Conservation (phyloP, 495 filamentous ascomycete genomes). For the Penicillium maclennaniae region DNA sequence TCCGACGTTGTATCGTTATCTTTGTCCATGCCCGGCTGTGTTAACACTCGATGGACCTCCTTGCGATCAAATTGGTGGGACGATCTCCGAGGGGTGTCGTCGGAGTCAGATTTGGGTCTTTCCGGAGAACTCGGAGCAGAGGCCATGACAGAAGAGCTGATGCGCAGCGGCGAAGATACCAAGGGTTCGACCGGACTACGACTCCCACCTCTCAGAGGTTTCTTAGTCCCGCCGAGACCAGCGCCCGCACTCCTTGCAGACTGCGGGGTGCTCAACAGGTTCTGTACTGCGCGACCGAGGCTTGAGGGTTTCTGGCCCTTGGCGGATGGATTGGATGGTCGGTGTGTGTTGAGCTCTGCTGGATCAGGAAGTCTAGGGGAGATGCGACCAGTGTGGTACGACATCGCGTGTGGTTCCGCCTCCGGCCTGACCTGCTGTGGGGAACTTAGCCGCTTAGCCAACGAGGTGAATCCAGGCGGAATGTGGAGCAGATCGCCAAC, state of each 20-base stretch:
- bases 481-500: slow-evolving; percentile 27
- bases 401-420: slow-evolving; percentile 29
- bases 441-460: slow-evolving; percentile 21
- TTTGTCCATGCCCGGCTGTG: background rate
- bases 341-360: slow-evolving; percentile 42
- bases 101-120: slow-evolving; percentile 8
- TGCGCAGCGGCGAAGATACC: slow-evolving; percentile 25
- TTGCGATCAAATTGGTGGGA: slow-evolving; percentile 18
- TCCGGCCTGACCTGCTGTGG: slow-evolving; percentile 27
- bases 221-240: slow-evolving; percentile 28
- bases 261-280: slow-evolving; percentile 25
- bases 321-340: background rate
- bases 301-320: slow-evolving; percentile 1
- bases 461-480: slow-evolving; percentile 12
- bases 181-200: slow-evolving; percentile 21
- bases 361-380: slow-evolving; percentile 55
- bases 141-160: slow-evolving; percentile 20
- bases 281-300: slow-evolving; percentile 17
- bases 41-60: slow-evolving; percentile 1
- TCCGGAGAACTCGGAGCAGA: slow-evolving; percentile 26
- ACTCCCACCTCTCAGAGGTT: slow-evolving; percentile 7
- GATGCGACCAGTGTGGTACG: slow-evolving; percentile 21
- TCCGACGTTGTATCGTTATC: slow-evolving; percentile 17
- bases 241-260: slow-evolving; percentile 42
- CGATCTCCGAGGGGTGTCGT: slow-evolving; percentile 16